A percentile compares a stretch with the other conserved stretches of the same genome.
phyloP scores from a whole-genome alignment of 1,284 basidiomycete genomes.

The Tilletia indica region DNA sequence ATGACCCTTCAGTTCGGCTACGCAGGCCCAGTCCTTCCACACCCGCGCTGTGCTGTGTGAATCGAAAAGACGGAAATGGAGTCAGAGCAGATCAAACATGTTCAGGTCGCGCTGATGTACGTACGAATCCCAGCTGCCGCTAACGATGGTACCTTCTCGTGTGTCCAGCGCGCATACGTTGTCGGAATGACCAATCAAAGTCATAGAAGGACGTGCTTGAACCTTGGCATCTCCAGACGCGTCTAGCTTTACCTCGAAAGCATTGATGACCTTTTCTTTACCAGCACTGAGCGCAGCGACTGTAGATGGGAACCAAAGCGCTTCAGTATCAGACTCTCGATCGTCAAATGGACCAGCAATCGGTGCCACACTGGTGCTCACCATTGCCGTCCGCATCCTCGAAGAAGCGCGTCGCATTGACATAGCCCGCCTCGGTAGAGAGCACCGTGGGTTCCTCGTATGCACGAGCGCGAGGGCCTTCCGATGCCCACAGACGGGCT shows the following conservation, averaged over 20 bases:
- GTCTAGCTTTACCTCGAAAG: constrained; percentile 33
- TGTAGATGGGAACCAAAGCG: not conserved
- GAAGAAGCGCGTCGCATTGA: constrained; percentile 46
- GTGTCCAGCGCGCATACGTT: constrained; percentile 83
- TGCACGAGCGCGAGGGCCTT: constrained; percentile 7
- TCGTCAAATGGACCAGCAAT: not conserved
- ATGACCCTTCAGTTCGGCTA: constrained; percentile 78
- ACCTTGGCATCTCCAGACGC: constrained; percentile 24
- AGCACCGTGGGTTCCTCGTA: constrained; percentile 26
- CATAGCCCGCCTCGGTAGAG: constrained; percentile 45
- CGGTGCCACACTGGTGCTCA: constrained; percentile 1
- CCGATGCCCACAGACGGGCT: constrained; percentile 31
- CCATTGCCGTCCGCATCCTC: constrained; percentile 20
- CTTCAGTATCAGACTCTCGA: not conserved
- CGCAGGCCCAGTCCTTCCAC: constrained; percentile 73
- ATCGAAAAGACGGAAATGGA: not conserved
- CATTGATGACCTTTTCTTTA: constrained; percentile 51
- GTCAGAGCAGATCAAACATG: not conserved
- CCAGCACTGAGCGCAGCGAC: constrained; percentile 43
- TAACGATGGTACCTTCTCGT: constrained; percentile 69
- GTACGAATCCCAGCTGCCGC: constrained; percentile 93
- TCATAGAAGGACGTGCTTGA: constrained; percentile 25
- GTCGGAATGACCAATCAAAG: constrained; percentile 71
- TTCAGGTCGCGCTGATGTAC: not conserved
- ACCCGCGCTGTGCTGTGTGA: constrained; percentile 71